phyloP scores from a whole-genome alignment of 2,329 filamentous ascomycete species.

The Venturia effusa region DNA sequence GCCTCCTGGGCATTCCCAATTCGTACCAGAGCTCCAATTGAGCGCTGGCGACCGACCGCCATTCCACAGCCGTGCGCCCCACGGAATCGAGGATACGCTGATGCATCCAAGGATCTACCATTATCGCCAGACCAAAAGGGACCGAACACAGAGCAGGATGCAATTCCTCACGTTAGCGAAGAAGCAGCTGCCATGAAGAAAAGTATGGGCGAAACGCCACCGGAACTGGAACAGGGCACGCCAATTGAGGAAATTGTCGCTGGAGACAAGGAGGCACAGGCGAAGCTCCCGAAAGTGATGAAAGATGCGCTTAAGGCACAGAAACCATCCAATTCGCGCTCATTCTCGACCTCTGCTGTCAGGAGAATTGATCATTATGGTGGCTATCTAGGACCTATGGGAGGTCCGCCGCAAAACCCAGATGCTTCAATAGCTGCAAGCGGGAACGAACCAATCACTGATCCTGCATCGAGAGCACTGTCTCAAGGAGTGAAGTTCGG shows the following conservation, averaged over 20 bases:
- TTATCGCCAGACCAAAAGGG: conserved; percentile 18
- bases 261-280: conserved; percentile 48
- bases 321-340: conserved; percentile 35
- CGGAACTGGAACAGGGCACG: conserved; percentile 54
- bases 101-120: conserved; percentile 8
- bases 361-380: conserved; percentile 22
- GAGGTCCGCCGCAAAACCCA: conserved; percentile 14
- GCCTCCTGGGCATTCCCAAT: conserved; percentile 18
- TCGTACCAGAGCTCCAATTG: conserved; percentile 3
- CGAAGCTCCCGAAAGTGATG: conserved; percentile 57
- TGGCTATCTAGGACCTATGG: conserved; percentile 22
- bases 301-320: conserved; percentile 44
- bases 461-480: neutral
- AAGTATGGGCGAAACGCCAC: conserved; percentile 45
- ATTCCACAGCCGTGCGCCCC: conserved; percentile 10
- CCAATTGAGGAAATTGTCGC: conserved; percentile 46
- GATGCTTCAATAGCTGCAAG: conserved; percentile 16
- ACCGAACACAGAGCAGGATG: conserved; percentile 38
- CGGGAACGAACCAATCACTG: conserved; percentile 11
- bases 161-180: conserved; percentile 50
- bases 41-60: conserved; percentile 12
- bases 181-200: conserved; percentile 51
- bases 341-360: conserved; percentile 47
- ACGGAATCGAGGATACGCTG: conserved; percentile 6
- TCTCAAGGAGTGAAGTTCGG: conserved; percentile 62